Percentiles rank a stretch among this genome's conserved stretches.
Conservation (phyloP, 306 rosid genomes). For the Quillaja saponaria region DNA sequence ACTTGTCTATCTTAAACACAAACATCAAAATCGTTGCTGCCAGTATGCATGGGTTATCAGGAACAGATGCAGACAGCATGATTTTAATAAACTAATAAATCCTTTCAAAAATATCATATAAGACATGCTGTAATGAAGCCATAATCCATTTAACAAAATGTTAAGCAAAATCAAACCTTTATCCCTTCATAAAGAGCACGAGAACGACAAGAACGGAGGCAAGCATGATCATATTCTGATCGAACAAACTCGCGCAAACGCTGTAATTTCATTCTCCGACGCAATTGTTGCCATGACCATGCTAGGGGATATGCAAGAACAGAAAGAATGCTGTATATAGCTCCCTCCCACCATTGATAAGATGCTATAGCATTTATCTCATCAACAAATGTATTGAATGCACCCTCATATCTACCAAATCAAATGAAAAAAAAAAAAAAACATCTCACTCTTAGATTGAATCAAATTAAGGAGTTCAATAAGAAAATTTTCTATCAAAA, state of each 20-base stretch:
- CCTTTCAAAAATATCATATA: background rate
- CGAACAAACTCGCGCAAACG: slow-evolving; percentile 90
- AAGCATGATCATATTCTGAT: slow-evolving; percentile 94
- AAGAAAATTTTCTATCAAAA: too few relatives aligned
- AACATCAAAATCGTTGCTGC: too few relatives aligned
- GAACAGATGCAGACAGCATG: too few relatives aligned
- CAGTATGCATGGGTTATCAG: too few relatives aligned
- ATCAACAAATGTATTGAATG: slow-evolving; percentile 87
- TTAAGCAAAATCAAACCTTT: slow-evolving; percentile 58
- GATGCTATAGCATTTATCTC: slow-evolving; percentile 90
- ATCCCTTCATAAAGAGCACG: slow-evolving; percentile 99
- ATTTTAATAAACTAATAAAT: too few relatives aligned
- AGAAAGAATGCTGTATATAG: slow-evolving; percentile 70
- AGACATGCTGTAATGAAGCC: background rate
- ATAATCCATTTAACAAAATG: slow-evolving; percentile 5
- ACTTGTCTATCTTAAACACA: too few relatives aligned
- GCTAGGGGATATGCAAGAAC: slow-evolving; percentile 86
- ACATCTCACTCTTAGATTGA: too few relatives aligned
- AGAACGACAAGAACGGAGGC: slow-evolving; percentile 94
- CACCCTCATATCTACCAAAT: slow-evolving; percentile 80
- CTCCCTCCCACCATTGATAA: slow-evolving; percentile 99
- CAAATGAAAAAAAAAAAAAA: slow-evolving; percentile 20
- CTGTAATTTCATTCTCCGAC: slow-evolving; percentile 83
- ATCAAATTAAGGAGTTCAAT: too few relatives aligned
- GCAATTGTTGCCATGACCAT: slow-evolving; percentile 98